Evolutionary conservation across 2,329 filamentous ascomycete species (phyloP).

Genomic region (Penicillium hordei): DNA sequence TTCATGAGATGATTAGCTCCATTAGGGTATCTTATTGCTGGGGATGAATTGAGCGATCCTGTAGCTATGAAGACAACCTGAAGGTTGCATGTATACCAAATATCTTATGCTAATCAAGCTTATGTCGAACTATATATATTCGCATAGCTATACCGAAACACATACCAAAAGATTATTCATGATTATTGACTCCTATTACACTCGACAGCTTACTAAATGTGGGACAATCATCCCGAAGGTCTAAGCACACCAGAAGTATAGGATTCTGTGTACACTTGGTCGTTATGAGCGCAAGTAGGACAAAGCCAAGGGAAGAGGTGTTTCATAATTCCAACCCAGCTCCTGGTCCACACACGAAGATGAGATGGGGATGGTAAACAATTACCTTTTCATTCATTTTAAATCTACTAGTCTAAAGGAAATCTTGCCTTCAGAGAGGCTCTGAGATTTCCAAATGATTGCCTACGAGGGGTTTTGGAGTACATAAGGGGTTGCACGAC

Average conservation of each 20-base stretch:
- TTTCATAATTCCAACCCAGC: constrained; percentile 13
- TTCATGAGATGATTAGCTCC: background rate
- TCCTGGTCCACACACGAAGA: constrained; percentile 2
- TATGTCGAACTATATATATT: background rate
- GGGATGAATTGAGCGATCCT: background rate
- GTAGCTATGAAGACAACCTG: background rate
- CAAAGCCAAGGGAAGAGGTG: constrained; percentile 13
- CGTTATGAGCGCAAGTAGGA: constrained; percentile 12
- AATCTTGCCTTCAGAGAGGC: background rate
- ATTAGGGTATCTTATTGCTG: background rate
- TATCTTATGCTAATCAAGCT: background rate
- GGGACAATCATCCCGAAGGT: constrained; percentile 3
- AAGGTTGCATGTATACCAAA: background rate
- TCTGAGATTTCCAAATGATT: background rate
- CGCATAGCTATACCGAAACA: too few species aligned
- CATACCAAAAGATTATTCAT: background rate
- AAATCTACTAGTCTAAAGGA: background rate
- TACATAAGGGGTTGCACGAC: constrained; percentile 10
- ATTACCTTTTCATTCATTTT: background rate
- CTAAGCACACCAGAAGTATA: constrained; percentile 15
- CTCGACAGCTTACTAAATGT: background rate
- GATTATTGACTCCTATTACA: background rate
- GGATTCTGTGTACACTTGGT: constrained; percentile 8
- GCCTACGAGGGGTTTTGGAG: background rate
- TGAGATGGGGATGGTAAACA: background rate